Percentiles rank a stretch among this genome's conserved stretches.
Evolutionary conservation across 1,284 basidiomycete species (phyloP).

Genomic region (Acaromyces ingoldii): DNA sequence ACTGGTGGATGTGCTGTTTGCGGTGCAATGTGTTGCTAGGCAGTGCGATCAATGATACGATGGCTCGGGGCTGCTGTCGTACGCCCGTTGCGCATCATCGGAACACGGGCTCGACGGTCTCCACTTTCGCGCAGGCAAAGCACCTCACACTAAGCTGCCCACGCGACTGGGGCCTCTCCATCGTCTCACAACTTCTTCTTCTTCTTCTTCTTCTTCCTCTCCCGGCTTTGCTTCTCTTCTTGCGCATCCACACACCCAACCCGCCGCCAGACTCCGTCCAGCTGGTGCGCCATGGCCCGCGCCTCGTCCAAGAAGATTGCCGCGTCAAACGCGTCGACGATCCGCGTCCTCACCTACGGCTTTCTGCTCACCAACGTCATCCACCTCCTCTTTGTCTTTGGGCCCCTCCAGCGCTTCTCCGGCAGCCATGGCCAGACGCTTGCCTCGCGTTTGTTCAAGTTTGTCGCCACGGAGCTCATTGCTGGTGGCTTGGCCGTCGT

Average conservation of each 20-base stretch:
- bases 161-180: no score
- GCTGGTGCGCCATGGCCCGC: slow-evolving; percentile 62
- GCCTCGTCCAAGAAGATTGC: slow-evolving; percentile 27
- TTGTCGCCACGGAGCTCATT: slow-evolving; percentile 39
- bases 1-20: no score
- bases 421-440: slow-evolving; percentile 9
- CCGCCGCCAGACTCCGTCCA: no score
- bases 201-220: slow-evolving; percentile 21
- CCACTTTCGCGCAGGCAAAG: no score
- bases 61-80: no score
- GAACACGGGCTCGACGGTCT: no score
- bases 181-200: no score
- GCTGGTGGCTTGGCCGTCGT: slow-evolving; percentile 38
- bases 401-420: slow-evolving; percentile 16
- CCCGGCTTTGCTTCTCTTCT: slow-evolving; percentile 62
- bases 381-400: slow-evolving; percentile 33
- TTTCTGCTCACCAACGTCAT: slow-evolving; percentile 41
- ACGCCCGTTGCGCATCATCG: no score
- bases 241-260: neutral
- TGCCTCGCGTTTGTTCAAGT: slow-evolving; percentile 15
- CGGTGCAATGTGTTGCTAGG: no score
- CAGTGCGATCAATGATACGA: no score
- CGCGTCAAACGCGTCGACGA: slow-evolving; percentile 32
- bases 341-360: slow-evolving; percentile 32
- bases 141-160: no score